Base-by-base conservation (phyloP, 495 filamentous ascomycete genomes). In the Coniosporium apollinis region DNA sequence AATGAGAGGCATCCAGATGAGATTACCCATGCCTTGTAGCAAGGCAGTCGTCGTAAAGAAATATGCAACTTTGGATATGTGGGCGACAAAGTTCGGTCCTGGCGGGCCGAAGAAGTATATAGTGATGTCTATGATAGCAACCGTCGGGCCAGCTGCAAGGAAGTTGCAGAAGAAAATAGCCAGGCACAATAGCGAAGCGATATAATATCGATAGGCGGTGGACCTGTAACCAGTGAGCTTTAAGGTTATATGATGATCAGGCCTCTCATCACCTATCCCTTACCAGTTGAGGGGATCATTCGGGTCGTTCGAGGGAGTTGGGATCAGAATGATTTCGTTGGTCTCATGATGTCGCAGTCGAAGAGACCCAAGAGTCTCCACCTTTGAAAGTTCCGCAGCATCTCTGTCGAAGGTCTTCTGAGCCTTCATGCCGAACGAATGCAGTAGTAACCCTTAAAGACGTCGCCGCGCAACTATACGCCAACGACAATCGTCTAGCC, bases 161-260 rank as follows among this genome's bases (percentile, higher is more conserved):
- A 72, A 69, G 45, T 70, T 70, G 51, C 60, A 67, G 39, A 69
- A 58, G 36, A 67, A 56, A 52, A 72, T 67, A 24, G 65, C 65
- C 5, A 64, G 28, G 36, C 61, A 68, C 4, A 68, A 60, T 5
- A 67, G 39, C 2, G 50, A 26, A 31, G 64, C 64, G 20, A 62
- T 58, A 47, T 67, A 69, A 32, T 61, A 58, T 28, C 64, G 66
- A 42, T 57, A 58, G 33, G 45, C 43, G 50, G 56, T 49, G 21
- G 60, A 50, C 65, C 66, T 68, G 29, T 1, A 14, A 34, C 11
- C 11, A 8, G 11, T 36, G 22, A 11, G 22, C 10, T 7, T 33
- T 14, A 31, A 11, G 29, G 4, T 9, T 11, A 6, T 34, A 13
- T 19, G 7, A 7, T 1, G 11, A 22, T 13, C 11, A 6, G 22